Conservation (phyloP, 1,139 yeast species). For the Dujonia santamariae region DNA sequence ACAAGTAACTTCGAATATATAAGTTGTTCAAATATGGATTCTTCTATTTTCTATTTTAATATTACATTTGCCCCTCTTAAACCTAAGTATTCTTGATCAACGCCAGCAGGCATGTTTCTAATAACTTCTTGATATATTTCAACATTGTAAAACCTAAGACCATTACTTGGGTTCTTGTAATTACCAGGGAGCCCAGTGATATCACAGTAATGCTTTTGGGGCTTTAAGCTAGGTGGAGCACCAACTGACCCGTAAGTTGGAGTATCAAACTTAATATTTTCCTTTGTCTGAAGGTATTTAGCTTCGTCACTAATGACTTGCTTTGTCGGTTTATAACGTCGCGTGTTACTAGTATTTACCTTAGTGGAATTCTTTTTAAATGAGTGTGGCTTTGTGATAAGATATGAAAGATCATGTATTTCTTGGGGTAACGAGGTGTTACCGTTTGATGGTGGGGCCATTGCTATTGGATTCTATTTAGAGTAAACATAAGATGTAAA, state of each 20-base stretch:
- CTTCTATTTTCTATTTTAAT: slow-evolving; percentile 56
- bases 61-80: slow-evolving; percentile 87
- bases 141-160: slow-evolving; percentile 74
- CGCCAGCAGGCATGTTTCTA: slow-evolving; percentile 81
- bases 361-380: slow-evolving; percentile 40
- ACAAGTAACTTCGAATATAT: no score
- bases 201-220: slow-evolving; percentile 85
- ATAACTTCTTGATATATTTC: slow-evolving; percentile 81
- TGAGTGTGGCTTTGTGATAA: slow-evolving; percentile 40
- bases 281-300: slow-evolving; percentile 49
- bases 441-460: slow-evolving; percentile 1
- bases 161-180: slow-evolving; percentile 75
- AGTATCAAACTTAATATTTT: slow-evolving; percentile 40
- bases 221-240: slow-evolving; percentile 87
- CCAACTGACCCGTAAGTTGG: slow-evolving; percentile 63
- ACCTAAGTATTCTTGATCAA: slow-evolving; percentile 88
- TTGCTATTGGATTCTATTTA: no score
- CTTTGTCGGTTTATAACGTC: slow-evolving; percentile 73
- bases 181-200: slow-evolving; percentile 83
- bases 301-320: slow-evolving; percentile 79
- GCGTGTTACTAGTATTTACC: slow-evolving; percentile 31
- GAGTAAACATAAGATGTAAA: no score
- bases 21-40: no score
- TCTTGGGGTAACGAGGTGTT: slow-evolving; percentile 15
- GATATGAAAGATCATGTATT: slow-evolving; percentile 35